A percentile compares a stretch with the other conserved stretches of the same genome.
phyloP scores from a whole-genome alignment of 225 moss, liverwort and hornwort genomes.

The Neckera pumila region DNA sequence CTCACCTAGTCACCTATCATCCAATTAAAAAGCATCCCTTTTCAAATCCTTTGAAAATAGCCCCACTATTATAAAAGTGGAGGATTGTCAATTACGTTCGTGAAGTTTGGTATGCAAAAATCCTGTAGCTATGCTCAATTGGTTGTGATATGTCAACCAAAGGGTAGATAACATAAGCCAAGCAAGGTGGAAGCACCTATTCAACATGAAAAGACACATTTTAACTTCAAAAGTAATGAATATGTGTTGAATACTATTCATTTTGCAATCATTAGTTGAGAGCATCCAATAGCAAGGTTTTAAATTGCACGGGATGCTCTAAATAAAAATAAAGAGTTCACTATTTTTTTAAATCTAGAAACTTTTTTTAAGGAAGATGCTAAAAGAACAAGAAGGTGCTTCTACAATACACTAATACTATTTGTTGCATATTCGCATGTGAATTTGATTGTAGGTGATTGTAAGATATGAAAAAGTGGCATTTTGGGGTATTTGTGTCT shows the following conservation, averaged over 20 bases:
- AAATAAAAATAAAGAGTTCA: background rate
- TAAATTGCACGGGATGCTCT: fast-evolving
- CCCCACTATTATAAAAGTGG: fast-evolving
- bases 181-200: background rate
- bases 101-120: background rate
- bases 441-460: background rate
- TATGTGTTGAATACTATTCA: background rate
- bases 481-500: fast-evolving
- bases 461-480: background rate
- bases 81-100: background rate
- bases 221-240: background rate
- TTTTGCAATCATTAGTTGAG: fast-evolving
- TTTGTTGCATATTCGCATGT: background rate
- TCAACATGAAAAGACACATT: background rate
- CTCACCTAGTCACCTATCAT: background rate
- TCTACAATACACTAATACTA: background rate
- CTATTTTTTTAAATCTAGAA: fast-evolving
- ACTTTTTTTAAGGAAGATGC: background rate
- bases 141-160: background rate
- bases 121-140: fast-evolving
- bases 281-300: fast-evolving
- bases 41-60: fast-evolving
- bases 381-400: background rate
- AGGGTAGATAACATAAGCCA: background rate
- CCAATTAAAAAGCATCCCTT: fast-evolving